Evolutionary conservation across 1,139 yeast genomes (phyloP), one percentile per base, ranked within the genome.

Genomic region (Scheffersomyces parashehatae): DNA sequence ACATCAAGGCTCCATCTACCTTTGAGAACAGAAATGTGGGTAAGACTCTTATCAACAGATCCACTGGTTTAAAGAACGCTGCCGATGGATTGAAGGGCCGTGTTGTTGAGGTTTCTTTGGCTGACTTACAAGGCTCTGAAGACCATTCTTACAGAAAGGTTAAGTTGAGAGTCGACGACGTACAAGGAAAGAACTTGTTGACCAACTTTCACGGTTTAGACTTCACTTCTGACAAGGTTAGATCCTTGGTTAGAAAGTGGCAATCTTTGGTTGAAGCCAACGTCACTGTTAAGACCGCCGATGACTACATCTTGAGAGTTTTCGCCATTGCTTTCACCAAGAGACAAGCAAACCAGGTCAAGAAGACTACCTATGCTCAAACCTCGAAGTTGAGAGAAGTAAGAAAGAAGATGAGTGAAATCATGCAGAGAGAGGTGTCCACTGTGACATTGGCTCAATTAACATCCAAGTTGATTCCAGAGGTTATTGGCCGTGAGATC

Each of bases 161-260:
- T 59, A 73, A 70, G 66, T 73, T 74, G 68, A 73, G 79, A 73
- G 79, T 73, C 50, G 79, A 74, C 54, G 79, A 74, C 67, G 79
- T 74, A 45, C 77, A 74, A 65, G 79, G 79, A 65, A 74, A 74
- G 66, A 73, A 74, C 70, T 72, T 74, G 63, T 73, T 74, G 62
- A 74, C 79, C 68, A 74, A 74, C 73, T 74, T 74, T 73, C 78
- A 74, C 63, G 79, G 79, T 49, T 62, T 74, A 58, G 75, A 72
- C 64, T 73, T 74, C 65, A 74, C 79, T 54, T 60, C 76, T 45
- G 79, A 74, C 63, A 74, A 74, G 64, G 65, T 74, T 55, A 72
- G 79, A 70, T 73, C 79, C 38, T 71, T 74, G 62, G 79, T 74
- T 44, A 72, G 78, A 70, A 74, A 74, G 60, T 74, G 79, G 79